Percentiles rank a stretch among this genome's conserved stretches.
Evolutionary conservation across 1,284 basidiomycete species (phyloP).

Genomic region (Microbotryum silenes-acaulis): DNA sequence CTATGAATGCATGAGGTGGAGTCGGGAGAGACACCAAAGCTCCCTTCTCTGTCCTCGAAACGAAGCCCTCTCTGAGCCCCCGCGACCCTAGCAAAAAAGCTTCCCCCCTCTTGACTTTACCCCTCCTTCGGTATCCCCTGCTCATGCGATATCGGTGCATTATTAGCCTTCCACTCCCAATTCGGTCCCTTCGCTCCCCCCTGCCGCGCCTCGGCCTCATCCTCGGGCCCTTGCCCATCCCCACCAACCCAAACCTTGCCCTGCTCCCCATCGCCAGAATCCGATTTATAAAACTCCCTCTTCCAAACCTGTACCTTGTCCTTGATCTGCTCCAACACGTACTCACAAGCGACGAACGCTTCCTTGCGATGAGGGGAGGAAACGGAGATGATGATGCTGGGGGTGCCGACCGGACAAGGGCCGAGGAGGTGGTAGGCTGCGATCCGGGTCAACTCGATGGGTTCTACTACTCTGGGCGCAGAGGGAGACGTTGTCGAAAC

Average conservation of each 20-base stretch:
- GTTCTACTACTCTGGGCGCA: background rate
- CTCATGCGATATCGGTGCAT: too few relatives aligned
- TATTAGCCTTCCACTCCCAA: conserved; percentile 22
- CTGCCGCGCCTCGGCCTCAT: background rate
- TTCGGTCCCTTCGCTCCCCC: background rate
- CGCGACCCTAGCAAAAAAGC: too few relatives aligned
- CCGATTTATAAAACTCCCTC: conserved; percentile 60
- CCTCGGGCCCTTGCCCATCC: conserved; percentile 22
- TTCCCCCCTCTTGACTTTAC: too few relatives aligned
- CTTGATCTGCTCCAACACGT: conserved; percentile 75
- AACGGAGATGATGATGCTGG: conserved; percentile 43
- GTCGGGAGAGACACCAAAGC: too few relatives aligned
- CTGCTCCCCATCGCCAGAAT: background rate
- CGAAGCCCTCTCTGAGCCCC: too few relatives aligned
- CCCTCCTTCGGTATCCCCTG: too few relatives aligned
- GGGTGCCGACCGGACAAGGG: conserved; percentile 27
- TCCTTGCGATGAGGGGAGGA: conserved; percentile 68
- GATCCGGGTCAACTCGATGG: conserved; percentile 21
- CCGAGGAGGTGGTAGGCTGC: conserved; percentile 26
- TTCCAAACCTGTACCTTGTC: conserved; percentile 79
- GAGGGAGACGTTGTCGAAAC: conserved; percentile 18
- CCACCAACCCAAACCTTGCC: conserved; percentile 8
- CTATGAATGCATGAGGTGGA: too few relatives aligned
- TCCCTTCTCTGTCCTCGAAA: too few relatives aligned
- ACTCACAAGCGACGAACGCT: conserved; percentile 70